phyloP scores from a whole-genome alignment of 2,329 filamentous ascomycete genomes.

The Penicillium hesseltinei region DNA sequence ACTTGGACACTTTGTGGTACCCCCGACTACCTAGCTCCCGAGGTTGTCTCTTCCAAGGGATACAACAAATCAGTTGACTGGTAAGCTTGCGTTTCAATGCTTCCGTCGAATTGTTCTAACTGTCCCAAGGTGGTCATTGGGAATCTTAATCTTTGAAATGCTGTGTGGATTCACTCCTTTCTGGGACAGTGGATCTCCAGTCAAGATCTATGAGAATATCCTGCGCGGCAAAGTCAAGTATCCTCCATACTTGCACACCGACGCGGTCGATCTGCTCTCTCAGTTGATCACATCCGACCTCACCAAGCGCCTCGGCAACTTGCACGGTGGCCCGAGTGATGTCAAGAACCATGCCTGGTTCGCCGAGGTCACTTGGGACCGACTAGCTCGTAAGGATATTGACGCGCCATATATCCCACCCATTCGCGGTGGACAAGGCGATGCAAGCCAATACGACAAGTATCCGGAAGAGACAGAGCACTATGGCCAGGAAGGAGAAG shows the following conservation, averaged over 20 bases:
- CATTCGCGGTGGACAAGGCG: constrained; percentile 87
- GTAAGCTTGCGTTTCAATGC: constrained; percentile 55
- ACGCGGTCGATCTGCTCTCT: constrained; percentile 88
- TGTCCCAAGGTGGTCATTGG: constrained; percentile 87
- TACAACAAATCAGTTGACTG: constrained; percentile 99
- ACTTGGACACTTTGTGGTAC: constrained; percentile 99
- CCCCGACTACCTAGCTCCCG: constrained; percentile 93
- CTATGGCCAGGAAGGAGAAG: constrained; percentile 75
- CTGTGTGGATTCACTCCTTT: constrained; percentile 98
- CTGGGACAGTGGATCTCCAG: constrained; percentile 95
- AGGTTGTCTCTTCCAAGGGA: constrained; percentile 98
- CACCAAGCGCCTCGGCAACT: constrained; percentile 90
- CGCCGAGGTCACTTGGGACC: constrained; percentile 95
- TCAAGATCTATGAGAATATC: constrained; percentile 99
- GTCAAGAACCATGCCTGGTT: constrained; percentile 98
- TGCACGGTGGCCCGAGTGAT: constrained; percentile 85
- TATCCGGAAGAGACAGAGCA: constrained; percentile 96
- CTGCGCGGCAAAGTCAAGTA: constrained; percentile 95
- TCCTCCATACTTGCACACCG: constrained; percentile 89
- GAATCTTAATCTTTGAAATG: constrained; percentile 99
- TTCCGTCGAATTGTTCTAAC: constrained; percentile 5
- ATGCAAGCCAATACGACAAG: constrained; percentile 96
- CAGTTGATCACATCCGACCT: constrained; percentile 92
- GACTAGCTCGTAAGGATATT: constrained; percentile 91
- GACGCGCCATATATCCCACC: constrained; percentile 97